Percentiles rank a stretch among this genome's conserved stretches.
phyloP scores from a whole-genome alignment of 257 asterid species.

The Ballota nigra region DNA sequence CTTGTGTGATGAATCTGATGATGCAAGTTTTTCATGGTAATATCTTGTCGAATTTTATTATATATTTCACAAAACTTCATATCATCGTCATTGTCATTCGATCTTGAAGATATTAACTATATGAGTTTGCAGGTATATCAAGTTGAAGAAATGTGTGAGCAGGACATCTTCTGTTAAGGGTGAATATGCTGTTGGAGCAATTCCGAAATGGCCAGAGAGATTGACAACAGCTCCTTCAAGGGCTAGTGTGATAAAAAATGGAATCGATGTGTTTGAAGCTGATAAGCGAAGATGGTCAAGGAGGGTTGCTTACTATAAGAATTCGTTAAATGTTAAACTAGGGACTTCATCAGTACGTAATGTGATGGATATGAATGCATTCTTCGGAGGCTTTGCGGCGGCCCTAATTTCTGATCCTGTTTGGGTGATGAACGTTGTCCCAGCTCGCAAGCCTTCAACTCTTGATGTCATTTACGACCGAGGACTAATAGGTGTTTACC shows the following conservation, averaged over 20 bases:
- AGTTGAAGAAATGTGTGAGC: slow-evolving; percentile 83
- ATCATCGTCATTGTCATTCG: not conserved
- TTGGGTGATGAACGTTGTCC: slow-evolving; percentile 98
- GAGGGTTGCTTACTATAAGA: slow-evolving; percentile 77
- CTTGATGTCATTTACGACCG: slow-evolving; percentile 89
- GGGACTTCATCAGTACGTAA: slow-evolving; percentile 86
- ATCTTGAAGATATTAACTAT: slow-evolving; percentile 3
- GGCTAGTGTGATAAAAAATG: slow-evolving; percentile 57
- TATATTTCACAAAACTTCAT: not conserved
- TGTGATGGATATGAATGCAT: slow-evolving; percentile 98
- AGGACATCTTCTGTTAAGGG: slow-evolving; percentile 60
- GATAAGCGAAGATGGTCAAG: slow-evolving; percentile 80
- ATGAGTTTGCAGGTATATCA: slow-evolving; percentile 62
- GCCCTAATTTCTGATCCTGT: slow-evolving; percentile 73
- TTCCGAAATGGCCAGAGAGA: slow-evolving; percentile 89
- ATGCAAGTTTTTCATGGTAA: slow-evolving; percentile 86
- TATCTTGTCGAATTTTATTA: not conserved
- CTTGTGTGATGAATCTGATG: slow-evolving; percentile 71
- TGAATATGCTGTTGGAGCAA: slow-evolving; percentile 65
- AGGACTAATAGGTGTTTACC: slow-evolving; percentile 90
- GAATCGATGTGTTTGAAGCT: slow-evolving; percentile 78
- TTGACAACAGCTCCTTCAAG: slow-evolving; percentile 70
- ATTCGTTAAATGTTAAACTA: slow-evolving; percentile 60
- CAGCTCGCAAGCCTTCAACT: slow-evolving; percentile 68
- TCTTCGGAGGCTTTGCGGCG: slow-evolving; percentile 95